Percentiles rank a stretch among this genome's conserved stretches.
phyloP scores from a whole-genome alignment of 495 filamentous ascomycete genomes.

The Hypoxylon rickii region DNA sequence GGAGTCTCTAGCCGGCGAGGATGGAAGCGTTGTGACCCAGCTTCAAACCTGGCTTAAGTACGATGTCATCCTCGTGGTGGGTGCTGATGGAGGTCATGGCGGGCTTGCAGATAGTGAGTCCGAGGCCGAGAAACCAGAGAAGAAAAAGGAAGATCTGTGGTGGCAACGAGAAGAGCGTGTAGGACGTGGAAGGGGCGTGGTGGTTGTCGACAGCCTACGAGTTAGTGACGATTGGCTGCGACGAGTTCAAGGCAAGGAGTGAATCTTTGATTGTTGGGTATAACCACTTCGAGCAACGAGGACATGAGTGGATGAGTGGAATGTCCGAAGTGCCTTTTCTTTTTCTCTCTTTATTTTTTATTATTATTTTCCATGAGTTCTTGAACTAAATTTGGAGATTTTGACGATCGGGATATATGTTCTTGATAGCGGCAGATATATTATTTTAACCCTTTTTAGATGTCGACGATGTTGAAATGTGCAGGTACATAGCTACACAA shows the following conservation, averaged over 20 bases:
- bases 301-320: constrained; percentile 19
- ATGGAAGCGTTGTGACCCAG: constrained; percentile 69
- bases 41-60: constrained; percentile 86
- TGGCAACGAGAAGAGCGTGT: constrained; percentile 82
- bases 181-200: constrained; percentile 81
- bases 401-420: not conserved
- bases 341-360: not conserved
- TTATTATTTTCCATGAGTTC: too few relatives aligned
- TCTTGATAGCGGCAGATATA: constrained; percentile 22
- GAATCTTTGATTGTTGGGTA: constrained; percentile 39
- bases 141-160: constrained; percentile 57
- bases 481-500: too few relatives aligned
- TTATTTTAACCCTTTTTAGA: constrained; percentile 15
- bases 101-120: constrained; percentile 91
- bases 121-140: constrained; percentile 64
- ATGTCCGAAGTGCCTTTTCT: constrained; percentile 20
- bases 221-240: constrained; percentile 84
- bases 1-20: constrained; percentile 71
- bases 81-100: constrained; percentile 79
- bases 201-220: constrained; percentile 77
- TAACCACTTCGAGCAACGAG: not conserved
- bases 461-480: constrained; percentile 5
- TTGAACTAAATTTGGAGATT: constrained; percentile 7
- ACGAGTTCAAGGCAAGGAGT: constrained; percentile 73
- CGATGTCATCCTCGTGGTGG: constrained; percentile 78